These are phyloP conservation scores for Mycena olivaceomarginata DNA, from an alignment of 768 basidiomycete genomes.

Conservation along the genomic window DNA sequence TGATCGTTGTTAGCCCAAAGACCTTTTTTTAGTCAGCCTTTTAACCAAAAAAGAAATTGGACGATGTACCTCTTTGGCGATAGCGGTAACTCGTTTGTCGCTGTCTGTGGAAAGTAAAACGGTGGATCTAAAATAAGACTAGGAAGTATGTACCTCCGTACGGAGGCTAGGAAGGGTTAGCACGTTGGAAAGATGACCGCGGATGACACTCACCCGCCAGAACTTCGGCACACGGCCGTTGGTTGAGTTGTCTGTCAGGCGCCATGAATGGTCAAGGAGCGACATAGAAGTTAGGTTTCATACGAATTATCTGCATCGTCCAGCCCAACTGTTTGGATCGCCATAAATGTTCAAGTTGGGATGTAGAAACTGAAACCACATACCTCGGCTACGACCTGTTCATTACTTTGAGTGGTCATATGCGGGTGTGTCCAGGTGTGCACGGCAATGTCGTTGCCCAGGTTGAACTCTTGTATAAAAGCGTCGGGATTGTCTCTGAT, in stretches of 20 bases:
- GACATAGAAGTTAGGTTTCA: background rate
- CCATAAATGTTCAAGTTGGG: background rate
- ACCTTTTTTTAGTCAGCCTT: conserved; percentile 50
- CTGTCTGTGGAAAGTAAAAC: conserved; percentile 18
- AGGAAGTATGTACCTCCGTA: conserved; percentile 15
- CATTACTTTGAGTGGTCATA: conserved; percentile 87
- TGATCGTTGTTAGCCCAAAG: conserved; percentile 87
- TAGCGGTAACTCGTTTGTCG: conserved; percentile 80
- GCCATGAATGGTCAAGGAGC: background rate
- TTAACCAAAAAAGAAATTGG: conserved; percentile 15
- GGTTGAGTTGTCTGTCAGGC: conserved; percentile 74
- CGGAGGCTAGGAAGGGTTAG: conserved; percentile 25
- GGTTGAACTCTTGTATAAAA: conserved; percentile 73
- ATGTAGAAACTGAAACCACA: background rate
- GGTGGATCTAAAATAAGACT: too few relatives aligned
- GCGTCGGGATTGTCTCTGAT: conserved; percentile 74
- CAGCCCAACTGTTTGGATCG: conserved; percentile 75
- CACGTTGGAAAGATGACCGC: background rate
- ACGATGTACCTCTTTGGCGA: conserved; percentile 82
- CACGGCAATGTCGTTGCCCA: conserved; percentile 67
- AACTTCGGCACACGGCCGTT: conserved; percentile 83
- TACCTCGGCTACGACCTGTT: conserved; percentile 80
- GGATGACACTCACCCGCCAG: conserved; percentile 72
- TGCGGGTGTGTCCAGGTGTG: conserved; percentile 87
- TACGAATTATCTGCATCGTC: conserved; percentile 82